Percentiles rank a stretch among this genome's conserved stretches.
Evolutionary conservation across 805 yeast species (phyloP).

Genomic region (Saturnispora bothae): DNA sequence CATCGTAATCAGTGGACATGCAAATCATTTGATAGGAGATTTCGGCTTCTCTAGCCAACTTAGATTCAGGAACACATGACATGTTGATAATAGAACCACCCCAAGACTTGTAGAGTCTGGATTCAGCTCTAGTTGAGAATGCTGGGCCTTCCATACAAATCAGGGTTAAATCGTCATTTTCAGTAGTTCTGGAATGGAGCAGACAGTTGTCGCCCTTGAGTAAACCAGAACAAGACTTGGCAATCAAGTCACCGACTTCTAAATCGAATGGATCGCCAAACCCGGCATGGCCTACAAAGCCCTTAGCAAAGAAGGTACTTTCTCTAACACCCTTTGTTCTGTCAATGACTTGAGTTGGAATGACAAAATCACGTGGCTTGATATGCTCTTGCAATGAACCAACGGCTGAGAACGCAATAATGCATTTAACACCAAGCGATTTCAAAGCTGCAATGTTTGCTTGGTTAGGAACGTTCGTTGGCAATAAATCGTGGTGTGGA

Average conservation of each 20-base stretch:
- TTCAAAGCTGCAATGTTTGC: slow-evolving; percentile 97
- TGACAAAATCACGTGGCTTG: slow-evolving; percentile 90
- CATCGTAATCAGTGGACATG: slow-evolving; percentile 98
- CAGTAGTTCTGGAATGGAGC: slow-evolving; percentile 58
- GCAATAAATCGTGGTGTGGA: slow-evolving; percentile 74
- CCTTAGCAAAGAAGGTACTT: slow-evolving; percentile 80
- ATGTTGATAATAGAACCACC: slow-evolving; percentile 95
- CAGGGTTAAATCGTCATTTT: slow-evolving; percentile 64
- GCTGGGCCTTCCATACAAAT: slow-evolving; percentile 99
- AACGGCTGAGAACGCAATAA: slow-evolving; percentile 90
- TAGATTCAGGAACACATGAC: slow-evolving; percentile 96
- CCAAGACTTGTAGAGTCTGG: slow-evolving; percentile 72
- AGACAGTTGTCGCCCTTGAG: slow-evolving; percentile 45
- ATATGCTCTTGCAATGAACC: slow-evolving; percentile 88
- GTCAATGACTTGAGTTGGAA: slow-evolving; percentile 93
- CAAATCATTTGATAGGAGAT: slow-evolving; percentile 96
- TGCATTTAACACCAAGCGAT: slow-evolving; percentile 73
- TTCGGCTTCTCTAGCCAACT: slow-evolving; percentile 95
- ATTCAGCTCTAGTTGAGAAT: slow-evolving; percentile 94
- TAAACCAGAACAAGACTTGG: slow-evolving; percentile 42
- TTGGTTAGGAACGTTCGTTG: slow-evolving; percentile 82
- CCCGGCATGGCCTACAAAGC: slow-evolving; percentile 94
- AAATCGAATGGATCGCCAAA: slow-evolving; percentile 95
- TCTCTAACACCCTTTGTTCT: slow-evolving; percentile 93
- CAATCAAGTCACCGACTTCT: slow-evolving; percentile 54